Percentiles rank a stretch among this genome's conserved stretches.
Conservation (phyloP, 2,329 filamentous ascomycete genomes). For the Fusarium nodosum region DNA sequence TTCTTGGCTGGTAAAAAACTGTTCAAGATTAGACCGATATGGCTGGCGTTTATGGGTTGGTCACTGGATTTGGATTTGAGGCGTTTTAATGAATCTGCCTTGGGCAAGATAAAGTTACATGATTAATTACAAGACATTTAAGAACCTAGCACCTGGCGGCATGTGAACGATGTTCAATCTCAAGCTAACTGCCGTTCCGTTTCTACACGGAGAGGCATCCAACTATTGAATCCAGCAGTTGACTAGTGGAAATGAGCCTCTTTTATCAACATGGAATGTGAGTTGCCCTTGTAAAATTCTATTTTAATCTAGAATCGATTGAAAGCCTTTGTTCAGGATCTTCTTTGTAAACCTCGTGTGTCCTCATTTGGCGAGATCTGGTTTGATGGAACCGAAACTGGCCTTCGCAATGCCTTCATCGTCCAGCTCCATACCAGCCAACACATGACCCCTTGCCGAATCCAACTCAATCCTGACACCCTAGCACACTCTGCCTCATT, state of each 20-base stretch:
- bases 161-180: conserved; percentile 3
- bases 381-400: too few species aligned
- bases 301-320: too few species aligned
- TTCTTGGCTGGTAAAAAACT: conserved; percentile 43
- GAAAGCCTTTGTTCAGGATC: neutral
- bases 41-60: conserved; percentile 18
- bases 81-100: conserved; percentile 23
- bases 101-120: conserved; percentile 4
- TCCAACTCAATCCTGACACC: neutral
- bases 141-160: neutral
- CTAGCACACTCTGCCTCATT: neutral
- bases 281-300: too few species aligned
- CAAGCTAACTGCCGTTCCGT: neutral
- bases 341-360: neutral
- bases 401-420: neutral
- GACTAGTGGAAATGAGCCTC: conserved; percentile 15
- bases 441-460: conserved; percentile 11
- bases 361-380: neutral
- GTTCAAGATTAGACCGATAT: neutral
- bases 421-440: neutral
- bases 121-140: conserved; percentile 11
- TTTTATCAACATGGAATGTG: neutral
- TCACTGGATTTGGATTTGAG: conserved; percentile 1
- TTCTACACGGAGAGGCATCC: conserved; percentile 13
- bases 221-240: neutral